Base-by-base conservation (phyloP, 73 alveolate species). In the Paramecium caudatum region DNA sequence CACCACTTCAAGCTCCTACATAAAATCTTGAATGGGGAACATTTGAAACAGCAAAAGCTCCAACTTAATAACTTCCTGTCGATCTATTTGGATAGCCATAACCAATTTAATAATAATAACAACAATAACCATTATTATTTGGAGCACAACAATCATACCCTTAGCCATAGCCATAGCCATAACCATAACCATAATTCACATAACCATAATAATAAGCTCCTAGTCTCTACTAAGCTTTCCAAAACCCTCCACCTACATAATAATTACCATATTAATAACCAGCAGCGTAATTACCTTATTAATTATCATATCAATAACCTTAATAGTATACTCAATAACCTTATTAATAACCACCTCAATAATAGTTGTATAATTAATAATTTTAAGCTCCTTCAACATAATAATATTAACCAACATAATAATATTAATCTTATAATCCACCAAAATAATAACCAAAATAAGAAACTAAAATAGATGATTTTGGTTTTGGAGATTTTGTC, bases 1-100 rank as follows among this genome's bases (percentile, higher is more conserved):
- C 80, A 23, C 12, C 80, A 19, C 23, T 27, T 27, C 3, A 23
- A 25, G 2, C 3, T 27, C 23, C 23, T 23, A 55, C 23, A 27
- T 25, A 55, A 55, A 55, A 55, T n/a, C n/a, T n/a, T 55, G 80
- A 55, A 55, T 55, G 80, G 80, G 80, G 80, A 2, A 3, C 17
- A 17, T 55, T 55, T 21, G 23, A 55, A 55, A 55, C 80, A 5
- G 80, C 80, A 10, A 55, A 17, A 16, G 19, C 10, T 12, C 25
- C 3, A 2, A 8, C 70, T 27, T 10, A 55, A 55, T 23, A 3
- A 4, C 32, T 27, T 27, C 8, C 16, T 1, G 2, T 17, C n/a
- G 16, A 4, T 4, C 41, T 55, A 9, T 55, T 55, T 23, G 80
- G 80, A 55, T 3, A 23, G 30, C 30, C 23, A 23, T 27, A 10